These are phyloP conservation scores for Solanum etuberosum DNA, from an alignment of 257 asterid species.

Conservation along the genomic window DNA sequence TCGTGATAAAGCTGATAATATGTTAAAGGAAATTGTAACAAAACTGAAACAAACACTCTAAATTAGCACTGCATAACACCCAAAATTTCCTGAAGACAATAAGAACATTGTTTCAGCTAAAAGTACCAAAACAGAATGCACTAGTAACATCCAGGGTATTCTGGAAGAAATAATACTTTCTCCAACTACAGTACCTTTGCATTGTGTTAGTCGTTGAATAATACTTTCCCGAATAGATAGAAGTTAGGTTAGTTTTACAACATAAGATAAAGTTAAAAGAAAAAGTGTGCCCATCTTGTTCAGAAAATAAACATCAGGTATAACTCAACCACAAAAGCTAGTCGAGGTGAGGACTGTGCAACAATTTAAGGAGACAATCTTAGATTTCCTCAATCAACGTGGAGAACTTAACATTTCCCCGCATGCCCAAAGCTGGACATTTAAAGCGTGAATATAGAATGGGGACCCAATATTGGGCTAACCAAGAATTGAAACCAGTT, in stretches of 20 bases:
- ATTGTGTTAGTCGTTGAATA: background rate
- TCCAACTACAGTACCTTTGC: background rate
- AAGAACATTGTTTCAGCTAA: background rate
- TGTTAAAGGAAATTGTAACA: constrained; percentile 32
- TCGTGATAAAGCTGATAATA: constrained; percentile 62
- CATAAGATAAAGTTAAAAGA: background rate
- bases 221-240: background rate
- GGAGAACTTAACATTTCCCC: background rate
- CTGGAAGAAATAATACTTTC: background rate
- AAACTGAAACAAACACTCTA: background rate
- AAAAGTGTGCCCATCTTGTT: background rate
- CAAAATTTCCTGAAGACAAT: background rate
- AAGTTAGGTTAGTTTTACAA: background rate
- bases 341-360: background rate
- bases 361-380: background rate
- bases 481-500: background rate
- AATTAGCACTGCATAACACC: constrained; percentile 1
- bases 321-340: background rate
- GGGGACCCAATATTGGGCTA: background rate
- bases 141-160: background rate
- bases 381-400: background rate
- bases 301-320: background rate
- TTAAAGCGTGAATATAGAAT: background rate
- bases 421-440: background rate
- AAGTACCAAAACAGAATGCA: background rate